phyloP scores from a whole-genome alignment of 2,329 filamentous ascomycete genomes.

The Hypomyces perniciosus region DNA sequence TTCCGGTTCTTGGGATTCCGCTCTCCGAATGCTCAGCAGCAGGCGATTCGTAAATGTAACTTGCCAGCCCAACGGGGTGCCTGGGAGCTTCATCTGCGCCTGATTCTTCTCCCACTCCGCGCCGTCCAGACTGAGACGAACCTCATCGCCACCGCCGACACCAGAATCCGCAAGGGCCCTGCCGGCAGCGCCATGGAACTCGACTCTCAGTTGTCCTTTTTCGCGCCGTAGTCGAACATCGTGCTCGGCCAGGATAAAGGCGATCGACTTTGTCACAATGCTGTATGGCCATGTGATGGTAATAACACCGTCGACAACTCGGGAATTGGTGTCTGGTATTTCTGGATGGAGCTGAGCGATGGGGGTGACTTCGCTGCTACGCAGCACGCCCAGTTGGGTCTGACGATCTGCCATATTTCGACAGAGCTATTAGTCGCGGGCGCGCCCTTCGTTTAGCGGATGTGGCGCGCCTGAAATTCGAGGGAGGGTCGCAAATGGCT shows the following conservation, averaged over 20 bases:
- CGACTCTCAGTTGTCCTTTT: conserved; percentile 74
- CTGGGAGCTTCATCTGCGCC: conserved; percentile 41
- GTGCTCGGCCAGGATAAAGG: conserved; percentile 76
- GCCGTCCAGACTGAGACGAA: conserved; percentile 64
- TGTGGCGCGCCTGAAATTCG: conserved; percentile 5
- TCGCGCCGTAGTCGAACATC: conserved; percentile 73
- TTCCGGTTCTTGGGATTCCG: conserved; percentile 42
- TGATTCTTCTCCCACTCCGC: conserved; percentile 57
- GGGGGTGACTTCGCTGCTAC: conserved; percentile 35
- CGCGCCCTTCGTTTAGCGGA: conserved; percentile 7
- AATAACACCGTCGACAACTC: conserved; percentile 62
- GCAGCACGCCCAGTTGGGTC: conserved; percentile 19
- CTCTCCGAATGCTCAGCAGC: conserved; percentile 35
- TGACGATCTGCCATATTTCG: conserved; percentile 21
- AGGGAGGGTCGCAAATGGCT: not conserved
- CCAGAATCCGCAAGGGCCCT: conserved; percentile 59
- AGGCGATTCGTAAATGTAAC: conserved; percentile 48
- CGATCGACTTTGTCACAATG: conserved; percentile 64
- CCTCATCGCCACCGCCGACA: conserved; percentile 71
- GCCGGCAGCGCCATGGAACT: conserved; percentile 66
- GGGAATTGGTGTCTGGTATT: conserved; percentile 33
- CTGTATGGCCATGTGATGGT: conserved; percentile 92
- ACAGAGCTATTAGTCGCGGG: conserved; percentile 1
- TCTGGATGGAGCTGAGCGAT: conserved; percentile 52
- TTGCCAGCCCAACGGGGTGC: conserved; percentile 52